Evolutionary conservation across 2,329 filamentous ascomycete species (phyloP), one percentile per base, ranked within the genome.

Genomic region (Alternaria triticimaculans): DNA sequence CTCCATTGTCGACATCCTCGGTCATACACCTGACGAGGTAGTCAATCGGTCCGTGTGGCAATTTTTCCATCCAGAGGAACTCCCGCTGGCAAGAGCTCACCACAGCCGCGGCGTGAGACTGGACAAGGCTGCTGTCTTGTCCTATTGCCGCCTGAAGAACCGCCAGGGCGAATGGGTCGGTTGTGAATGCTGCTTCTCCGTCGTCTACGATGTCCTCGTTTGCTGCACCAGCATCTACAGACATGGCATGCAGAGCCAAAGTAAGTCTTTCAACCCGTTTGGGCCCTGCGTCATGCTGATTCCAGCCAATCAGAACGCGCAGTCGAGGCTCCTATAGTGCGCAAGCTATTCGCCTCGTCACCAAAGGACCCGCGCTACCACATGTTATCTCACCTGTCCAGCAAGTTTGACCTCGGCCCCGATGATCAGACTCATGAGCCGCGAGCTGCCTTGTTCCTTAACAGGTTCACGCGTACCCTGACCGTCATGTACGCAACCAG

Each of bases 181-280:
- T 66, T 96, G 92, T 80, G 93, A 97, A 81, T 96, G 92, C 80
- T 94, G 93, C 79, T 97, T 96, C 78, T 96, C 93, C 6, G 86
- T 96, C 45, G 93, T 96, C 46, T 92, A 96, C 78, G 91, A 96
- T 85, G 92, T 96, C 21, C 84, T 97, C 80, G 92, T 96, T 53
- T 92, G 92, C 44, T 94, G 92, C 75, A 95, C 90, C 12, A 94
- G 91, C 74, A 87, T 96, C 66, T 96, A 96, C 77, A 85, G 86
- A 56, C 84, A 85, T 58, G 89, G 89, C 23, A 85, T 86, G 66
- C 90, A 88, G 75, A 94, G 91, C 72, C 87, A 93, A 74, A 90
- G 93, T 96, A 85, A 81, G 92, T 53, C 85, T 23, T 26, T 21
- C 46, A 25, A 26, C n/a, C 43, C 10, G 30, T 49, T 33, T 55